Base-by-base conservation (phyloP, 2,329 filamentous ascomycete genomes). In the Akanthomyces lecanii region DNA sequence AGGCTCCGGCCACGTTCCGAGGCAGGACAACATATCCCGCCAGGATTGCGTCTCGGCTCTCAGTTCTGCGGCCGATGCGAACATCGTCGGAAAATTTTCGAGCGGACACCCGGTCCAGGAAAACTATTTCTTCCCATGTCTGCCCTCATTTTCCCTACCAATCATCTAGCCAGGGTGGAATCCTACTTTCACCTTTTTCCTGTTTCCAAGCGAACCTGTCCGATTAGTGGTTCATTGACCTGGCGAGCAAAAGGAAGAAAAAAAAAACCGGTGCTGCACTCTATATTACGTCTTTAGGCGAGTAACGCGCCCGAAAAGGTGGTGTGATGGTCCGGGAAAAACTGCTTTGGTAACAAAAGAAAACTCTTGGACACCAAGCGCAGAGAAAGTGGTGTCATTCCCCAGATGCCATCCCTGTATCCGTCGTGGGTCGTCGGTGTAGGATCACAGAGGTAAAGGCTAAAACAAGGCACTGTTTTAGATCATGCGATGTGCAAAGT, bases 391-490 rank as follows among this genome's bases (percentile, higher is more conserved):
- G 45, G 45, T 44, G 10, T 23, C 25, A 47, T 45, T 45, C 28
- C 28, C 18, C 40, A 57, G 30, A 33, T 36, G 54, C 6, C 7
- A 36, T 47, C 54, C 40, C 40, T 48, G 53, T 33, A 10, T 28
- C 36, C 7, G 7, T 6, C 23, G 11, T 23, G 42, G 12, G 40
- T 36, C 21, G 55, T 25, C 33, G 8, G 44, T 36, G 45, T 18
- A 51, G 36, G n/a, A 28, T 8, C 36, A 23, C 7, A 51, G 8
- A 28, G 56, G 30, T 36, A 44, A 14, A 42, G 56, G 23, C 6
- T 59, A 42, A 51, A 42, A 59, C 56, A 51, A 51, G 40, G 55
- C 55, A 36, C 36, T 36, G 42, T 57, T 57, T 57, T 56, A 16
- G 54, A 56, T 40, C 28, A 28, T n/a, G 30, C 14, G 44, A 58